Evolutionary conservation across 169 alveolate species (phyloP), one percentile per base, ranked within the genome.

Genomic region (Plasmodium gallinaceum): DNA sequence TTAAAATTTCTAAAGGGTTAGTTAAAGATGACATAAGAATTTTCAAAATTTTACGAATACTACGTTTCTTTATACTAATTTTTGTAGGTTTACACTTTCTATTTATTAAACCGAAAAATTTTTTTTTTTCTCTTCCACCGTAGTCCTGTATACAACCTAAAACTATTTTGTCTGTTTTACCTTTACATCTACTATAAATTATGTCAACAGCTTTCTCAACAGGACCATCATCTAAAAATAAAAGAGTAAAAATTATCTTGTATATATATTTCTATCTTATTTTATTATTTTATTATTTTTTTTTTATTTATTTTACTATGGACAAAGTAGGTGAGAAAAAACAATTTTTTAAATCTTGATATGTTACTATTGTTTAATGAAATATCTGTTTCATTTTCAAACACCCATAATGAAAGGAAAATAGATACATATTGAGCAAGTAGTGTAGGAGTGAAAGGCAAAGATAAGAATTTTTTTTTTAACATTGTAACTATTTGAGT

Each of bases 1-100:
- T 72, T 16, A 94, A 54, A 8, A 92, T 86, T 20, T 94, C 96
- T 14, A 94, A 62, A 0, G 96, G 96, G 51, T 94, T 94, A 52
- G 85, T 66, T 58, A 88, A 90, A 0, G 95, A 88, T 3, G 94
- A 74, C 89, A 92, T 94, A 26, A 94, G 74, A 7, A 80, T 26
- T 54, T 92, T 88, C 69, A 94, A 48, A 7, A 90, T 58, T 37
- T 89, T 90, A 16, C 88, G 72, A 16, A 94, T 72, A 46, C 66
- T 48, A 20, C 52, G 24, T 62, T 87, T 85, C 10, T 62, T 68
- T 1, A 90, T 72, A 46, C 54, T 69, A 1, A 94, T 48, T 5
- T 57, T 58, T 14, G 70, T 57, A 24, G 92, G 93, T 87, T 76
- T 94, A 68, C 96, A 94, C 24, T 57, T 65, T 42, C 65, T 61